Evolutionary conservation across 1,139 yeast genomes (phyloP).

Genomic region (Taiozyma onychis): DNA sequence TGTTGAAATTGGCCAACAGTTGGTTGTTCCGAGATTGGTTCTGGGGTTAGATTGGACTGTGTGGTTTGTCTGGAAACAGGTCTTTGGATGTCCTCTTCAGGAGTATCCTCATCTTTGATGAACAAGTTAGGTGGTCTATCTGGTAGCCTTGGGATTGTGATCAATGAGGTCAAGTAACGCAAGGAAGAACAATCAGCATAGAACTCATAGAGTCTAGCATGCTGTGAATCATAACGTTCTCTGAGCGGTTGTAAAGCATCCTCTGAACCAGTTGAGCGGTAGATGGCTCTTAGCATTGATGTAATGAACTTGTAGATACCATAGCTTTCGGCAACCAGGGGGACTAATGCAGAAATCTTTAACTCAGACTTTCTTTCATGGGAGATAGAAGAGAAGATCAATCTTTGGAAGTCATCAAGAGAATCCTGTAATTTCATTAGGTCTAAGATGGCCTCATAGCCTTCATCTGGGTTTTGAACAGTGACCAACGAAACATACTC

Average conservation of each 20-base stretch:
- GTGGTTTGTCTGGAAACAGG: slow-evolving; percentile 39
- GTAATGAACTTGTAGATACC: slow-evolving; percentile 89
- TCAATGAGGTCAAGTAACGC: slow-evolving; percentile 75
- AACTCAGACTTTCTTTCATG: slow-evolving; percentile 69
- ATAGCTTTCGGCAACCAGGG: slow-evolving; percentile 87
- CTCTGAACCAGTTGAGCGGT: slow-evolving; percentile 67
- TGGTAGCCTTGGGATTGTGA: slow-evolving; percentile 80
- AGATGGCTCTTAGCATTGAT: slow-evolving; percentile 88
- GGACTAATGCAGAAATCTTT: slow-evolving; percentile 82
- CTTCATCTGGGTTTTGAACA: slow-evolving; percentile 93
- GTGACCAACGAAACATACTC: slow-evolving; percentile 86
- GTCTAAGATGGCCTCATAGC: slow-evolving; percentile 84
- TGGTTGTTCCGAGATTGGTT: slow-evolving; percentile 41
- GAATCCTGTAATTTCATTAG: slow-evolving; percentile 83
- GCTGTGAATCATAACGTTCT: slow-evolving; percentile 74
- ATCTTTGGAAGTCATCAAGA: slow-evolving; percentile 72
- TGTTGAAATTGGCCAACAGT: slow-evolving; percentile 34
- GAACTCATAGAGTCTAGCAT: slow-evolving; percentile 71
- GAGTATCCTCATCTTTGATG: slow-evolving; percentile 33
- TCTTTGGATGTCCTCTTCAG: slow-evolving; percentile 30
- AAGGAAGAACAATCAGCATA: slow-evolving; percentile 88
- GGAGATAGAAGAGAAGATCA: slow-evolving; percentile 69
- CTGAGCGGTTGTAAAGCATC: slow-evolving; percentile 75
- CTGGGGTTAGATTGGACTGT: slow-evolving; percentile 36
- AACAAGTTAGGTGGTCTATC: slow-evolving; percentile 63